Evolutionary conservation across 805 yeast species (phyloP).

Genomic region (Tetrapisispora arboricola): DNA sequence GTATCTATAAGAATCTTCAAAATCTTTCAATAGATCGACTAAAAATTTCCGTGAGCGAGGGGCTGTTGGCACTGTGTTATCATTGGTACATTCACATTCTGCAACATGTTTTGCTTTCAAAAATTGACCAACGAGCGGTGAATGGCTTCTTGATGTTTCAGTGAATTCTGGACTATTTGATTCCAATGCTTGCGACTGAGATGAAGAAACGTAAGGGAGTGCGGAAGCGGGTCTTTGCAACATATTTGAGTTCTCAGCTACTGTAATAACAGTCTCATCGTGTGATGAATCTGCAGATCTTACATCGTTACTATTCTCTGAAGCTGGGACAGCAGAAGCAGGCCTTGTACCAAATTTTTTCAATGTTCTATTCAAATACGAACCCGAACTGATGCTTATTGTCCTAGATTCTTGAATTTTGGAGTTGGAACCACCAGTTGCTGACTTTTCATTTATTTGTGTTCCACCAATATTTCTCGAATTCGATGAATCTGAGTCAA

Average conservation of each 20-base stretch:
- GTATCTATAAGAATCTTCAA: constrained; percentile 19
- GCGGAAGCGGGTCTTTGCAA: background rate
- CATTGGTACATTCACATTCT: background rate
- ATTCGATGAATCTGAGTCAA: background rate
- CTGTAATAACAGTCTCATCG: background rate
- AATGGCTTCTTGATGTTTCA: background rate
- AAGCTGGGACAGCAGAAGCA: background rate
- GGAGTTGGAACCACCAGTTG: background rate
- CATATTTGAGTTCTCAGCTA: background rate
- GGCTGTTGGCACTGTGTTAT: background rate
- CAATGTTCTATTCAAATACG: constrained; percentile 15
- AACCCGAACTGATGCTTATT: constrained; percentile 20
- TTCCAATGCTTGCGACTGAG: background rate
- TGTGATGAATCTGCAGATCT: constrained; percentile 2
- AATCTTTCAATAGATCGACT: constrained; percentile 19
- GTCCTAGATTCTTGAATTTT: constrained; percentile 11
- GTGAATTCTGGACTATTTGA: background rate
- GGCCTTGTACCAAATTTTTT: constrained; percentile 13
- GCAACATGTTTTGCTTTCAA: background rate
- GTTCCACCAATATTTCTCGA: background rate
- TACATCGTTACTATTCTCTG: constrained; percentile 4
- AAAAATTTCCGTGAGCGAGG: constrained; percentile 9
- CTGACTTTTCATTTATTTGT: background rate
- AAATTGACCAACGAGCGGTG: background rate
- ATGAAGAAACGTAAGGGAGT: background rate